A percentile compares a stretch with the other conserved stretches of the same genome.
Evolutionary conservation across 495 filamentous ascomycete species (phyloP).

Genomic region (Penicillium atrosanguineum): DNA sequence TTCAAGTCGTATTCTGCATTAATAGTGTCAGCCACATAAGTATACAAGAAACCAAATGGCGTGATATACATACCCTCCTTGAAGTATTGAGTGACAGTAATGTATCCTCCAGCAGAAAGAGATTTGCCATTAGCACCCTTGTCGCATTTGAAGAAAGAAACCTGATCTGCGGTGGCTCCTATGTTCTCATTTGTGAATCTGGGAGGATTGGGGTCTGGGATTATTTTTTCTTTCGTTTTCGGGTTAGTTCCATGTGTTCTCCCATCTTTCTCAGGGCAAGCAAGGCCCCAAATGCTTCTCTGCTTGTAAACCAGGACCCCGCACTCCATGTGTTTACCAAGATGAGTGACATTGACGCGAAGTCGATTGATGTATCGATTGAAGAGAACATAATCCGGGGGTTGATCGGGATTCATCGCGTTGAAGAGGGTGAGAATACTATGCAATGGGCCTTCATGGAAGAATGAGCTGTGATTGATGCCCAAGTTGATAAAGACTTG

Average conservation of each 20-base stretch:
- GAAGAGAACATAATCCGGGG: background rate
- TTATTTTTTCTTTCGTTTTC: background rate
- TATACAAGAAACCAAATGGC: background rate
- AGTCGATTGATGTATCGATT: constrained; percentile 11
- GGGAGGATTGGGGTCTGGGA: background rate
- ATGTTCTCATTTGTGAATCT: background rate
- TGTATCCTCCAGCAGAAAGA: background rate
- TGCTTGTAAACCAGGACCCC: background rate
- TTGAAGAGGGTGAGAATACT: constrained; percentile 21
- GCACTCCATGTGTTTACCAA: background rate
- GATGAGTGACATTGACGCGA: constrained; percentile 11
- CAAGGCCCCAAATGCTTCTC: constrained; percentile 13
- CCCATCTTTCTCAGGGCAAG: background rate
- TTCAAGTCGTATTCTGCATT: constrained; percentile 12
- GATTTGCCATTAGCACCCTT: background rate
- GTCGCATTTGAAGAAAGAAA: constrained; percentile 10
- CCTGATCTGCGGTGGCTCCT: constrained; percentile 11
- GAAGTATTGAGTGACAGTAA: constrained; percentile 20
- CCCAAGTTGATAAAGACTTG: constrained; percentile 50
- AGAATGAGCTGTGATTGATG: constrained; percentile 45
- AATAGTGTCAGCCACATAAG: background rate
- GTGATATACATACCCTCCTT: constrained; percentile 5
- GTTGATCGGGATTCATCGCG: background rate
- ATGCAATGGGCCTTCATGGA: constrained; percentile 23
- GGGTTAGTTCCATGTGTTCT: background rate